Evolutionary conservation across 306 rosid species (phyloP).

Genomic region (Crotalaria pallida): DNA sequence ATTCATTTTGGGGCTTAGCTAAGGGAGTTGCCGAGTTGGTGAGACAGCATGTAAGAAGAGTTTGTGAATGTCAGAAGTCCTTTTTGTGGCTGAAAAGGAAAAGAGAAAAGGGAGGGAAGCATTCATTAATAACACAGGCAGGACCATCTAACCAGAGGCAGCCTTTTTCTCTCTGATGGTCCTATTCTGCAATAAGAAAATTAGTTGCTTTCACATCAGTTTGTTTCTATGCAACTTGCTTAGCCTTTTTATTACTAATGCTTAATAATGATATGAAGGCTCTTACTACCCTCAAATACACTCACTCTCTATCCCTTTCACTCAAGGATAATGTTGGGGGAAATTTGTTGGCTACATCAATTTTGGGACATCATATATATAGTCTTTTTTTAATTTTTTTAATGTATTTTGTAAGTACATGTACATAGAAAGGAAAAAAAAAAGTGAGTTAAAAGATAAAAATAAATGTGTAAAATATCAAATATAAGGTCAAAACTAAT

Average conservation of each 20-base stretch:
- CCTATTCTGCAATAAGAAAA: conserved; percentile 13
- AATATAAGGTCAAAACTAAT: too few species aligned
- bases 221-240: conserved; percentile 18
- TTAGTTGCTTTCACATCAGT: conserved; percentile 10
- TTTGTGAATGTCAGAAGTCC: too few species aligned
- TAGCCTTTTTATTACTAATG: conserved; percentile 10
- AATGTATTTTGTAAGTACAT: too few species aligned
- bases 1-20: background rate
- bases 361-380: too few species aligned
- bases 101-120: conserved; percentile 3
- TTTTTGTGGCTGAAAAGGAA: conserved; percentile 43
- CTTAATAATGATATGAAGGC: background rate
- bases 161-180: conserved; percentile 17
- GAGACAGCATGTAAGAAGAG: too few species aligned
- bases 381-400: too few species aligned
- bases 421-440: too few species aligned
- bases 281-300: background rate
- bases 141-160: conserved; percentile 35
- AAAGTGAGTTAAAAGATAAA: too few species aligned
- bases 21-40: conserved; percentile 11
- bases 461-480: too few species aligned
- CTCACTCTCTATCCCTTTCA: background rate
- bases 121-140: conserved; percentile 24
- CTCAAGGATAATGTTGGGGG: background rate
- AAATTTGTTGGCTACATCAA: too few species aligned